Conservation (phyloP, 345 rosid species). For the thale cress (Arabidopsis thaliana) region DNA sequence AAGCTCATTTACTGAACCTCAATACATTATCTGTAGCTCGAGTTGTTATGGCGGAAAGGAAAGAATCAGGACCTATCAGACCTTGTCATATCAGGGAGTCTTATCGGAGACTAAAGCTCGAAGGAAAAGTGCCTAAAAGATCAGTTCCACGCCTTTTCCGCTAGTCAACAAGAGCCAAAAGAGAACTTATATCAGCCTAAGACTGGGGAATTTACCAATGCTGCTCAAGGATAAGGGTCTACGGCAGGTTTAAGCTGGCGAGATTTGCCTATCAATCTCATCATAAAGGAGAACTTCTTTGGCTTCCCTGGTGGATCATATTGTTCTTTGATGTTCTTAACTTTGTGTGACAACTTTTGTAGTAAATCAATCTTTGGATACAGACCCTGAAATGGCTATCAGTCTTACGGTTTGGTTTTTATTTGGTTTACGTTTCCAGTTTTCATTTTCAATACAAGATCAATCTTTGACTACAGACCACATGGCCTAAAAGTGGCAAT, state of each 20-base stretch:
- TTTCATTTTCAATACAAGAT: too few relatives aligned
- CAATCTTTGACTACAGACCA: too few relatives aligned
- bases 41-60: slow-evolving; percentile 88
- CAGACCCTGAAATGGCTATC: not conserved
- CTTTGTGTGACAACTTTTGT: slow-evolving; percentile 13
- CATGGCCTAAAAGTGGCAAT: too few relatives aligned
- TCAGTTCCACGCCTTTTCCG: slow-evolving; percentile 89
- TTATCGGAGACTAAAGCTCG: slow-evolving; percentile 78
- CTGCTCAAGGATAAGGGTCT: not conserved
- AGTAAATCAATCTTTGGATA: not conserved
- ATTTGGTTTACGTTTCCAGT: too few relatives aligned
- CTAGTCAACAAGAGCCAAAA: slow-evolving; percentile 40
- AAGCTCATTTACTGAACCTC: not conserved
- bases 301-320: not conserved
- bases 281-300: not conserved
- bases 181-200: not conserved
- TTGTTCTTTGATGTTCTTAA: not conserved
- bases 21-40: slow-evolving; percentile 58
- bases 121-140: slow-evolving; percentile 89
- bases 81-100: slow-evolving; percentile 98
- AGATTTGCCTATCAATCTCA: not conserved
- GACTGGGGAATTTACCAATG: not conserved
- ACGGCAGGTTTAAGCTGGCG: not conserved
- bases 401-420: too few relatives aligned
- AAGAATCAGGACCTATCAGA: slow-evolving; percentile 91